phyloP scores from a whole-genome alignment of 2,329 filamentous ascomycete species.

The Ascochyta fabae region DNA sequence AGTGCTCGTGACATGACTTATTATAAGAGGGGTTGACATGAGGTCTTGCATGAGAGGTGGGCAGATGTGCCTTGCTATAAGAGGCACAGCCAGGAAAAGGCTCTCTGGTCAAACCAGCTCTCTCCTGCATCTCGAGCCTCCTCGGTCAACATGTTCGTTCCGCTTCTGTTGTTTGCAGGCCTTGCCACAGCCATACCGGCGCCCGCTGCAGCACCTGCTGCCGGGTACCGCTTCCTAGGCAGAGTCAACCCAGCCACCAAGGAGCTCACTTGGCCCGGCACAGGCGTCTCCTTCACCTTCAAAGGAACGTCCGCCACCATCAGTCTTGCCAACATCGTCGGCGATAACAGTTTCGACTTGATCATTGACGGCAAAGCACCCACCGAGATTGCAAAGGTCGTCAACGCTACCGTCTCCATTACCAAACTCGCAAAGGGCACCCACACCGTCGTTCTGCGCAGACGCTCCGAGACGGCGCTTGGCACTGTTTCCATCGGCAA shows the following conservation, averaged over 20 bases:
- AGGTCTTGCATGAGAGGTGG: too few relatives aligned
- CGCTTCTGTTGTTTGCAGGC: constrained; percentile 4
- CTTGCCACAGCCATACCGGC: constrained; percentile 5
- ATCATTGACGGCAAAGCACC: constrained; percentile 39
- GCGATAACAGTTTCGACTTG: constrained; percentile 46
- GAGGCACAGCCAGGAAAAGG: too few relatives aligned
- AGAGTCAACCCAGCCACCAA: constrained; percentile 53
- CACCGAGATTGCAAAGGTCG: constrained; percentile 36
- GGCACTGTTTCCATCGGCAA: constrained; percentile 45
- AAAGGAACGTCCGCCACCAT: constrained; percentile 51
- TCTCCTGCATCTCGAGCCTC: neutral
- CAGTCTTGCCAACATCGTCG: constrained; percentile 37
- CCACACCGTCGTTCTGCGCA: constrained; percentile 50
- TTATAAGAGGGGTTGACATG: neutral
- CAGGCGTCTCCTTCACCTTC: constrained; percentile 53
- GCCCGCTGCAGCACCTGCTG: constrained; percentile 1
- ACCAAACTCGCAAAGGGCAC: constrained; percentile 41
- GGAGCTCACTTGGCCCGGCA: constrained; percentile 55
- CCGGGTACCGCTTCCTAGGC: constrained; percentile 37
- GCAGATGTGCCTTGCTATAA: too few relatives aligned
- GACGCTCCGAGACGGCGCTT: constrained; percentile 47
- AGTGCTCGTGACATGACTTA: constrained; percentile 2
- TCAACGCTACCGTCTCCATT: constrained; percentile 40
- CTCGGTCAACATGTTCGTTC: constrained; percentile 1
- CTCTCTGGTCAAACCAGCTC: neutral